Base-by-base conservation (phyloP, 306 rosid species). In the Inga oerstediana region DNA sequence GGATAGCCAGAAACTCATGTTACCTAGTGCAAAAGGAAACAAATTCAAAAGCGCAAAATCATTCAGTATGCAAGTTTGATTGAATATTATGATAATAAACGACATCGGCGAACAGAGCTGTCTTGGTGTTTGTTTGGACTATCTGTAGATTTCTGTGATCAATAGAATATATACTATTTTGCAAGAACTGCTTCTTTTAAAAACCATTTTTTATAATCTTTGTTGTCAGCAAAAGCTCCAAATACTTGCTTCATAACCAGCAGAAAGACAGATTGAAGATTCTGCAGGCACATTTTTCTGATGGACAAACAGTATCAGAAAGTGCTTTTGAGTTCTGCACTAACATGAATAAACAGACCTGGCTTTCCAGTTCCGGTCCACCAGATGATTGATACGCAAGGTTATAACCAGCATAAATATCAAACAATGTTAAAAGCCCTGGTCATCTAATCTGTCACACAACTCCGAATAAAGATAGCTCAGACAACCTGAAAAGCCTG, bases 1-100 rank as follows among this genome's bases (percentile, higher is more conserved):
- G 79, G 72, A 20, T 68, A 19, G 65, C 82, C 70, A 69, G 49
- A 68, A 75, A 44, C 75, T 85, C 75, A 79, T 43, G 70, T 81
- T 72, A 74, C 62, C 8, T 30, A 11, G 24, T 66, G 14, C 49
- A 48, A 27, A 79, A 71, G 65, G 65, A 67, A 64, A 67, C 66
- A 80, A 15, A 70, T 78, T 74, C 67, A 43, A 24, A 71, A 19
- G 71, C 66, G 39, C 74, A 79, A 30, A 48, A 82, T 22, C 46
- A 74, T 74, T 1, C 13, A 58, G 65, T 3, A n/a, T n/a, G 1
- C 14, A n/a, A 20, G 13, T 20, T 58, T 19, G 30, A 58, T 58
- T 58, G 27, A 19, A 19, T 10, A 20, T 20, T 22, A 58, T 20
- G 9, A 58, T 20, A 20, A 58, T n/a, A 59, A 59, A 22, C 22